Base-by-base conservation (phyloP, 2,329 filamentous ascomycete genomes). In the Colletotrichum truncatum region DNA sequence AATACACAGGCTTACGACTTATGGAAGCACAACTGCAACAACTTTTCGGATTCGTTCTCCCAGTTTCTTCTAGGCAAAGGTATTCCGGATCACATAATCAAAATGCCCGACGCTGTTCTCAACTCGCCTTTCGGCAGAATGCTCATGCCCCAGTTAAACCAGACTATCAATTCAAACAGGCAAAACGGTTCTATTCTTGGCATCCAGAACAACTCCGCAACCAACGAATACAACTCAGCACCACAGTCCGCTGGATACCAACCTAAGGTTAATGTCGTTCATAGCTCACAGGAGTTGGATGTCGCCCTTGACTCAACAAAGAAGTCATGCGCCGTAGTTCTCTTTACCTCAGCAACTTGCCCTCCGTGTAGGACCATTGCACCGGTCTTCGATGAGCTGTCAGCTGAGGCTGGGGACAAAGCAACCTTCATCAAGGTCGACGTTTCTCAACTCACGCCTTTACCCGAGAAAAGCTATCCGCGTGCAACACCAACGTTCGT, bases 1-100 rank as follows among this genome's bases (percentile, higher is more conserved):
- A 25, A 28, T n/a, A 8, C 16, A 6, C 69, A 93, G 87, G 92
- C 93, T 1, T 98, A 98, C 73, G 93, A 98, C 74, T 81, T 98
- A 5, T 97, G 87, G 76, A 93, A 81, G 71, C 94, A 98, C 78
- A 99, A 99, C 75, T 98, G 95, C 82, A 99, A 98, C 81, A 98
- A 98, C 77, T 99, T 98, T 78, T 93, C 92, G 4, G 95, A 98
- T 73, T 94, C 97, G 67, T 90, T 98, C 70, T 84, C 93, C 68
- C 96, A 93, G 77, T 98, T 98, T 68, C 83, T 98, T 0, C 82
- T 98, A 1, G 95, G 96, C 21, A 92, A 90, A 70, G 92, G 93
- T 3, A 98, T 98, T 65, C 96, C 96, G 0, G 86, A 90, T 1
- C 90, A 97, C 72, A 98, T 99, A 69, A 87, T 88, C 28, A 93